phyloP scores from a whole-genome alignment of 1,284 basidiomycete species.

The Pisolithus thermaeus region DNA sequence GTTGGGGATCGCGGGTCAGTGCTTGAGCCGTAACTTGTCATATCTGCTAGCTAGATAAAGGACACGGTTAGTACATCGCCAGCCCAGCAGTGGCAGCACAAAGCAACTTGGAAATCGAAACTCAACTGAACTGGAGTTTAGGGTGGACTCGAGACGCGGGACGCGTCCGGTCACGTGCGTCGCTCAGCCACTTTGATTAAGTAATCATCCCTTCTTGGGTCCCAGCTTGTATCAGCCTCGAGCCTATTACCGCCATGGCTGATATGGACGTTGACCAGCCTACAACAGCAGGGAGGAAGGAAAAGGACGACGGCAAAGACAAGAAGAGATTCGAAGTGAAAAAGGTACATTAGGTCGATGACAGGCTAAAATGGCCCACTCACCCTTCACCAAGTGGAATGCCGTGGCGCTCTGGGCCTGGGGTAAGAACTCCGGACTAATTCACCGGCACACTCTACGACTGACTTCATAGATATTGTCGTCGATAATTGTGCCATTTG shows the following conservation, averaged over 20 bases:
- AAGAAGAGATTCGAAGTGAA: conserved; percentile 92
- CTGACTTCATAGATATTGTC: conserved; percentile 67
- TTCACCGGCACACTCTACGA: conserved; percentile 6
- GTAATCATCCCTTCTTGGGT: not conserved
- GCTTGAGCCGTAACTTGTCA: conserved; percentile 31
- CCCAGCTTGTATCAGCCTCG: not conserved
- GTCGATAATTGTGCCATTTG: conserved; percentile 97
- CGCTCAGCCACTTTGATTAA: conserved; percentile 10
- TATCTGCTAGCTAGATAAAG: conserved; percentile 14
- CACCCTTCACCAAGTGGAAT: conserved; percentile 69
- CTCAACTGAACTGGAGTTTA: conserved; percentile 26
- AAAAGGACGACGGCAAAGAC: conserved; percentile 50
- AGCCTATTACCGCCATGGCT: conserved; percentile 40
- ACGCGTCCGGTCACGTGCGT: conserved; percentile 28
- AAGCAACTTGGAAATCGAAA: conserved; percentile 11
- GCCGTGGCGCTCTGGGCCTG: conserved; percentile 95
- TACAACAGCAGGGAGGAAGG: conserved; percentile 32
- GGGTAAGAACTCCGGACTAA: conserved; percentile 49
- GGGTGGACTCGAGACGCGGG: conserved; percentile 28
- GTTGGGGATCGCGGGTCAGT: conserved; percentile 40
- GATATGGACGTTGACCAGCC: conserved; percentile 79
- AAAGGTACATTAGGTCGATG: conserved; percentile 57
- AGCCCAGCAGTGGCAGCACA: conserved; percentile 2
- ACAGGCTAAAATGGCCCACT: not conserved
- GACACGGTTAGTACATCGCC: conserved; percentile 23